Evolutionary conservation across 1,139 yeast species (phyloP).

Genomic region (Yamadazyma siamensis): DNA sequence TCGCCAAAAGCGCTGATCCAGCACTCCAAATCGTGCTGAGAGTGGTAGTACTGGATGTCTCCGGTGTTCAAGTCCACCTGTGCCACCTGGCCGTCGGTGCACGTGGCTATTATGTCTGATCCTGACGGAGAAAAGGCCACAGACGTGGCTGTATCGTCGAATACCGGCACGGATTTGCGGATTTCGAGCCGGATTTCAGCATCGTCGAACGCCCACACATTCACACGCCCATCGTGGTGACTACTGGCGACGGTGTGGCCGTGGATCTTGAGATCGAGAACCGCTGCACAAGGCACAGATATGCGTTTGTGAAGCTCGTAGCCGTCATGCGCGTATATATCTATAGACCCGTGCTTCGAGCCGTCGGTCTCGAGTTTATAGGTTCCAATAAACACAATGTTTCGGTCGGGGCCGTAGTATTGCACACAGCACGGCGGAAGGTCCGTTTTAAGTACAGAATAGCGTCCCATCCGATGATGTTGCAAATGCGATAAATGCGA

Average conservation of each 20-base stretch:
- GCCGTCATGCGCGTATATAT: constrained; percentile 41
- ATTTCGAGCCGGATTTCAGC: constrained; percentile 11
- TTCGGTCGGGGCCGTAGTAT: constrained; percentile 49
- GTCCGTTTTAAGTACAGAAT: constrained; percentile 36
- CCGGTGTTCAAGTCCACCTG: constrained; percentile 24
- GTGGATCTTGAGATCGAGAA: constrained; percentile 71
- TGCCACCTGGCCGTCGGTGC: constrained; percentile 56
- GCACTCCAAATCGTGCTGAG: constrained; percentile 69
- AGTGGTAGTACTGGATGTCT: constrained; percentile 15
- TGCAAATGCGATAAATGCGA: constrained; percentile 1
- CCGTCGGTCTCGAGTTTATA: constrained; percentile 66
- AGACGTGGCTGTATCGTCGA: constrained; percentile 50
- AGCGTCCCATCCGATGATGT: constrained; percentile 16
- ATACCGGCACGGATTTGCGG: constrained; percentile 5
- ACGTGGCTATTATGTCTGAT: constrained; percentile 43
- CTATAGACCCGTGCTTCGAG: constrained; percentile 69
- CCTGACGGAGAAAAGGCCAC: constrained; percentile 53
- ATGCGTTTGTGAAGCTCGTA: constrained; percentile 9
- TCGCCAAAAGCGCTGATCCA: constrained; percentile 85
- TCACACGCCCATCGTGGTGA: constrained; percentile 77
- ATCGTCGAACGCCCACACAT: constrained; percentile 51
- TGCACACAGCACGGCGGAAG: constrained; percentile 84
- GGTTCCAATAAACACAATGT: constrained; percentile 65
- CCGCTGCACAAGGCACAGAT: constrained; percentile 38
- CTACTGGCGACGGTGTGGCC: constrained; percentile 51